Evolutionary conservation across 2,329 filamentous ascomycete genomes (phyloP).

Genomic region (Penicillium sp.): DNA sequence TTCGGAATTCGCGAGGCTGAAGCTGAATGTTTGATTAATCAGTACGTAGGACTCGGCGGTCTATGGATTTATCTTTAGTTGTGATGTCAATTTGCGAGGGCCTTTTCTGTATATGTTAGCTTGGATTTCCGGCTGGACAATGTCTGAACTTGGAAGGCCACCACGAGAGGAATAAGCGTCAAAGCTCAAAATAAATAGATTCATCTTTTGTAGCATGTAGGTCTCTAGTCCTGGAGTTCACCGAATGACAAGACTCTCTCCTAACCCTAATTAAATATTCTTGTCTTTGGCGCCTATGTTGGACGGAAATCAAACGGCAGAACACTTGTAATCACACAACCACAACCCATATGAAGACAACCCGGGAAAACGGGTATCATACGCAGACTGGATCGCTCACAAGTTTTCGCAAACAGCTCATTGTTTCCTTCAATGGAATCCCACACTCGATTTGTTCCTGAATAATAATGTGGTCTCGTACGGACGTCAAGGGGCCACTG

Average conservation of each 20-base stretch:
- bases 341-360: background rate
- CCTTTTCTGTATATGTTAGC: background rate
- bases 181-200: too few species aligned
- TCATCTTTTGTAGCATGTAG: too few species aligned
- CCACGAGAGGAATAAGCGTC: too few species aligned
- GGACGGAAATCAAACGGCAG: background rate
- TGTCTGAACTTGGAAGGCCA: too few species aligned
- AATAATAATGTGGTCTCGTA: constrained; percentile 13
- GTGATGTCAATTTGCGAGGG: background rate
- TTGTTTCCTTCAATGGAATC: constrained; percentile 15
- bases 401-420: constrained; percentile 14
- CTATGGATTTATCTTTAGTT: background rate
- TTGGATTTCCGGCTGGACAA: background rate
- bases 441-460: constrained; percentile 10
- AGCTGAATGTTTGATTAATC: background rate
- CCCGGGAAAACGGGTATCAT: background rate
- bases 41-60: background rate
- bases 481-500: constrained; percentile 1
- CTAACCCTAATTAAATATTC: too few species aligned
- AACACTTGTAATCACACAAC: background rate
- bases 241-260: too few species aligned
- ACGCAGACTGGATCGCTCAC: constrained; percentile 1
- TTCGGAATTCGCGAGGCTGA: constrained; percentile 4
- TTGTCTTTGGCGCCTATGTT: too few species aligned
- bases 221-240: too few species aligned